These are phyloP conservation scores for Diutina rugosa DNA, from an alignment of 1,139 yeast genomes.

Conservation along the genomic window DNA sequence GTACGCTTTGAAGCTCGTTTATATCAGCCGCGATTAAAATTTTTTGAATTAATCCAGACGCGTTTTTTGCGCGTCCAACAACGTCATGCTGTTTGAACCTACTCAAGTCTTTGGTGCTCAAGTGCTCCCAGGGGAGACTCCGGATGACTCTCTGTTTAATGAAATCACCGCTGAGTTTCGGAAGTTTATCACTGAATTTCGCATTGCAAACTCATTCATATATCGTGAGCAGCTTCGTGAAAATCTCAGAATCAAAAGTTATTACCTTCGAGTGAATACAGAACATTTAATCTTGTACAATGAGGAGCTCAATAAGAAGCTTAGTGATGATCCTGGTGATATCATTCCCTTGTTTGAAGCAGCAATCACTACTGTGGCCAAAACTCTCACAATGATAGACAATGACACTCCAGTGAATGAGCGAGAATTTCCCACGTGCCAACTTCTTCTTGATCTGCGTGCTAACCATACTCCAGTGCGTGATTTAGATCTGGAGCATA, in stretches of 20 bases:
- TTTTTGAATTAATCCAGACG: background rate
- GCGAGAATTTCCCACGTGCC: constrained; percentile 57
- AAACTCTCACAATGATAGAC: constrained; percentile 55
- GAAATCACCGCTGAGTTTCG: constrained; percentile 75
- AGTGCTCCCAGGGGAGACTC: constrained; percentile 73
- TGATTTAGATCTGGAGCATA: constrained; percentile 72
- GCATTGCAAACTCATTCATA: constrained; percentile 69
- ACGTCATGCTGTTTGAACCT: constrained; percentile 60
- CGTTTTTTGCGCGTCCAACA: background rate
- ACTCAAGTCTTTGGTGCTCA: constrained; percentile 74
- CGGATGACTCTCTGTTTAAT: constrained; percentile 54
- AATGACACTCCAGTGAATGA: constrained; percentile 35
- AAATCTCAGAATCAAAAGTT: constrained; percentile 67
- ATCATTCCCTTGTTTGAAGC: constrained; percentile 80
- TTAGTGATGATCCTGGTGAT: constrained; percentile 80
- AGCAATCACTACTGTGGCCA: constrained; percentile 87
- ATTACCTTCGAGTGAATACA: constrained; percentile 60
- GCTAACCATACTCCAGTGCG: constrained; percentile 68
- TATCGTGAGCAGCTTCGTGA: constrained; percentile 91
- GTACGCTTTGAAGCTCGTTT: too few relatives aligned
- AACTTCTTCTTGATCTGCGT: constrained; percentile 62
- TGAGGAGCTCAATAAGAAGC: constrained; percentile 76
- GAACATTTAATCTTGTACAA: constrained; percentile 82
- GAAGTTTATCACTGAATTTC: constrained; percentile 72
- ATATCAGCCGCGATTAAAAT: too few relatives aligned